Conservation (phyloP, 2,329 filamentous ascomycete species). For the Ophiostoma ulmi region DNA sequence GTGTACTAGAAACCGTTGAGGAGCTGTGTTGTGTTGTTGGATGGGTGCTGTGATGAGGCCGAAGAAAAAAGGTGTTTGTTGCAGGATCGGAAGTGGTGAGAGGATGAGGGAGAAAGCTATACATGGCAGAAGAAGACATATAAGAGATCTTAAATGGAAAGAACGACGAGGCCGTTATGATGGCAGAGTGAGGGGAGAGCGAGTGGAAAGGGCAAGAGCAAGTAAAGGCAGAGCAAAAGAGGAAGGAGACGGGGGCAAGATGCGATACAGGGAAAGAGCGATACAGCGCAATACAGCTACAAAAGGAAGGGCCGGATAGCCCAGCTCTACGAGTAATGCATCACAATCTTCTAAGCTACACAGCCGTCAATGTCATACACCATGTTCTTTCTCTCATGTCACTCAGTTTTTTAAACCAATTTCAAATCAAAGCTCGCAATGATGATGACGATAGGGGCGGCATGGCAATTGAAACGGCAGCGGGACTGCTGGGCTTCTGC, state of each 20-base stretch:
- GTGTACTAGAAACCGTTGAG: neutral
- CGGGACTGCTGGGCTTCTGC: conserved; percentile 5
- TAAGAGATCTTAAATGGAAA: neutral
- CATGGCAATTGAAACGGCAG: conserved; percentile 18
- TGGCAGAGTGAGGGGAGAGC: neutral
- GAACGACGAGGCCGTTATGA: neutral
- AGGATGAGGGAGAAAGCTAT: neutral
- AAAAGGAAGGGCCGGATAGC: neutral
- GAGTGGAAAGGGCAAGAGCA: conserved; percentile 3
- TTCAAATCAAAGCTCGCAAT: neutral
- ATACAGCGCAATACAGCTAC: conserved; percentile 17
- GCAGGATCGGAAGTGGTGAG: conserved; percentile 8
- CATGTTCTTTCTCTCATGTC: neutral
- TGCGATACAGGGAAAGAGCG: conserved; percentile 6
- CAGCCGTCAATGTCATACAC: neutral
- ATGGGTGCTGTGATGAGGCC: neutral
- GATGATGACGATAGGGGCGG: conserved; percentile 9
- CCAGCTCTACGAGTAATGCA: neutral
- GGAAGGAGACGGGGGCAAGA: conserved; percentile 9
- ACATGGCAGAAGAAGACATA: neutral
- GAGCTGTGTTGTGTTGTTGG: neutral
- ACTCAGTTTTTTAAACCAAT: neutral
- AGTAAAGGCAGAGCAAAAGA: neutral
- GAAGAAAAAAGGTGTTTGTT: neutral
- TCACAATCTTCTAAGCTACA: neutral